Conservation (phyloP, 2,329 filamentous ascomycete species). For the Fusarium anguioides region DNA sequence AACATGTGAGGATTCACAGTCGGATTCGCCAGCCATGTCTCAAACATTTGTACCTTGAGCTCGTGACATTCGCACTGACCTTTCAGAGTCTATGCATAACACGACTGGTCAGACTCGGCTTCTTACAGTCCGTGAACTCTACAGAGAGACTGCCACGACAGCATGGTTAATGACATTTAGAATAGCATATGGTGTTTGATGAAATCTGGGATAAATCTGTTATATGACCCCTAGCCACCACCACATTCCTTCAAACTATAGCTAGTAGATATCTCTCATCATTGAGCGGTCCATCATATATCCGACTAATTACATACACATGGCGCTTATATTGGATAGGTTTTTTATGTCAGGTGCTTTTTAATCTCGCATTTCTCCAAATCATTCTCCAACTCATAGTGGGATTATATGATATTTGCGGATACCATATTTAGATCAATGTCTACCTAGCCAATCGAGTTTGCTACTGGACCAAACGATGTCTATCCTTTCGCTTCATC, state of each 20-base stretch:
- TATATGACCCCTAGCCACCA: not conserved
- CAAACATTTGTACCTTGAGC: conserved; percentile 16
- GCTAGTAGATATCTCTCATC: not conserved
- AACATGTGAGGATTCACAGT: conserved; percentile 23
- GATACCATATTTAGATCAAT: not conserved
- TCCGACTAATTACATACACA: not conserved
- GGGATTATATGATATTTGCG: not conserved
- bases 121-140: conserved; percentile 21
- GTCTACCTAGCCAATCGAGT: not conserved
- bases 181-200: not conserved
- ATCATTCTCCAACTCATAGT: not conserved
- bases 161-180: conserved; percentile 15
- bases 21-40: conserved; percentile 33
- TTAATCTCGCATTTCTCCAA: conserved; percentile 10
- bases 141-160: conserved; percentile 36
- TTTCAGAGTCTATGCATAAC: conserved; percentile 29
- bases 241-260: not conserved
- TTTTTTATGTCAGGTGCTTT: not conserved
- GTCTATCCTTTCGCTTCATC: not conserved
- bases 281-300: conserved; percentile 12
- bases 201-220: not conserved
- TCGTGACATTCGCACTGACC: conserved; percentile 28
- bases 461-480: not conserved
- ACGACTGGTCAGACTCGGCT: conserved; percentile 33
- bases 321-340: not conserved